Percentiles rank a stretch among this genome's conserved stretches.
Evolutionary conservation across 1,139 yeast species (phyloP).

Genomic region (Scheffersomyces illinoinensis): DNA sequence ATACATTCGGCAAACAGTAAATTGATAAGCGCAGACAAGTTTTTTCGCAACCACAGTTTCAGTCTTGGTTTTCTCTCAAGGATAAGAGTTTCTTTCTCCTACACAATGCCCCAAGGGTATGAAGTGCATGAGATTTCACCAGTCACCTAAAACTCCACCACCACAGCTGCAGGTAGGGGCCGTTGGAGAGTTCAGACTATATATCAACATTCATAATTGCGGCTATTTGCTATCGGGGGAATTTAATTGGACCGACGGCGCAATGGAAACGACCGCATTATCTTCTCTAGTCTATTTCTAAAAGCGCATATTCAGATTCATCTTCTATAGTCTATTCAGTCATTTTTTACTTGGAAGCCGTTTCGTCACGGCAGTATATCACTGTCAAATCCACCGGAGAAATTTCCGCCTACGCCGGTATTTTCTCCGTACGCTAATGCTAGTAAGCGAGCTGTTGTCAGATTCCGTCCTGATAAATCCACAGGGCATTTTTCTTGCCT

Average conservation of each 20-base stretch:
- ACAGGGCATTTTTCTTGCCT: background rate
- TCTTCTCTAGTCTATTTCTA: background rate
- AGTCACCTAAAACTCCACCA: background rate
- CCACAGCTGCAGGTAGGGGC: background rate
- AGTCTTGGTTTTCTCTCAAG: background rate
- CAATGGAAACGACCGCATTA: background rate
- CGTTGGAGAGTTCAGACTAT: background rate
- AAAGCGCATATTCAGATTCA: background rate
- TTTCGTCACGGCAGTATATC: background rate
- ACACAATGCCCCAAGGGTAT: background rate
- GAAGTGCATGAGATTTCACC: background rate
- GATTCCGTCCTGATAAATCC: background rate
- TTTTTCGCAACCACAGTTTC: background rate
- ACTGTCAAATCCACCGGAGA: background rate
- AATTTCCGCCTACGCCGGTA: too few species aligned
- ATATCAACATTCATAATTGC: background rate
- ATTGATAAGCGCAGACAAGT: background rate
- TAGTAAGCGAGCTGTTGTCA: background rate
- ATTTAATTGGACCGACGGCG: background rate
- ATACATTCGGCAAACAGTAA: background rate
- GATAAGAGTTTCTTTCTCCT: background rate
- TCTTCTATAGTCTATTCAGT: background rate
- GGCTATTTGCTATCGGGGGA: background rate
- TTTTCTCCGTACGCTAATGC: background rate
- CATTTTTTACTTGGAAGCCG: background rate